Evolutionary conservation across 2,329 filamentous ascomycete species (phyloP), one percentile per base, ranked within the genome.

Genomic region (Tolypocladium paradoxum): DNA sequence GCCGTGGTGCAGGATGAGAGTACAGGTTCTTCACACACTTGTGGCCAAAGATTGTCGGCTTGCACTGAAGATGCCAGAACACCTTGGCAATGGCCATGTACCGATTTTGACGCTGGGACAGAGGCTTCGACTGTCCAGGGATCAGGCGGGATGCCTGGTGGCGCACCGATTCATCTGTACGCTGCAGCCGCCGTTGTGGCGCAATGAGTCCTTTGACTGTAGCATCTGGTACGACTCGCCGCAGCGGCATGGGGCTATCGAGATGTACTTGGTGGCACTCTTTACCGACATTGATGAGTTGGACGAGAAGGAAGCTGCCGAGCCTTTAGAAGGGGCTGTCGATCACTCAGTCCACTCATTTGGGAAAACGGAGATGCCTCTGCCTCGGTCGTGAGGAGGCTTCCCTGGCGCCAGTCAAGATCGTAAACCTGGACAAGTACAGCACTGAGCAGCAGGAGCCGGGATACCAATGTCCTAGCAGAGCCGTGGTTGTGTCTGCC

Each of bases 131-230:
- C 54, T 68, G 1, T 62, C 62, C 9, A 56, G 59, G 36, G 54
- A 56, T 0, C 60, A 68, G 50, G 58, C 55, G 31, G 64, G 61
- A n/a, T 66, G 61, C 18, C 55, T 70, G 34, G 62, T 68, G 0
- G 54, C 55, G 3, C 64, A 70, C 18, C 66, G 69, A 50, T 69
- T 68, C 27, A 49, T 70, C 4, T 64, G 66, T 38, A 62, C 57
- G 1, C 31, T 63, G 6, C 35, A 36, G 53, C 54, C n/a, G 2
- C 60, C 51, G 7, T 50, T 24, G 45, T 62, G 51, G 60, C 64
- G 53, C 37, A 54, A 60, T 6, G 65, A 63, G 0, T 65, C 61
- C 34, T 65, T 65, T 36, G 64, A 68, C 54, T 64, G 69, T 48
- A 57, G 66, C 5, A 61, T 68, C 34, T 70, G 68, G 67, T 69